Evolutionary conservation across 768 basidiomycete species (phyloP).

Genomic region (Baorangia bicolor): DNA sequence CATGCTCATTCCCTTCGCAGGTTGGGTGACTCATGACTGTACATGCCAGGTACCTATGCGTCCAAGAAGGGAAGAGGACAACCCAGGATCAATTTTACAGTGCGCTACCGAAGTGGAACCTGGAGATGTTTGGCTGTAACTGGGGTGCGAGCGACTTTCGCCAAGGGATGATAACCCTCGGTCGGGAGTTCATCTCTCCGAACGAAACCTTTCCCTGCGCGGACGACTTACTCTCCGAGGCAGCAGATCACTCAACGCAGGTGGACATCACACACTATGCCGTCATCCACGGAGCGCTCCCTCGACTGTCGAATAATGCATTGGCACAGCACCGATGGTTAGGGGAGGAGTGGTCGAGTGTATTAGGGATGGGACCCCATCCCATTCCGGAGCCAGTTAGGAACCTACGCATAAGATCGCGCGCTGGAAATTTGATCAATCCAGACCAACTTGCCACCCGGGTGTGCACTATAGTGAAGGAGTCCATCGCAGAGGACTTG

Average conservation of each 20-base stretch:
- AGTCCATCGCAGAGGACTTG: too few relatives aligned
- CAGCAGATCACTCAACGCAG: background rate
- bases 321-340: background rate
- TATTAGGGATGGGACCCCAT: conserved; percentile 2
- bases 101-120: too few relatives aligned
- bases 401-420: background rate
- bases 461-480: too few relatives aligned
- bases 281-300: background rate
- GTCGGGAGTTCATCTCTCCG: background rate
- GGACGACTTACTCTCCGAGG: background rate
- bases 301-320: background rate
- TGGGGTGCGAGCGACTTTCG: conserved; percentile 5
- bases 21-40: too few relatives aligned
- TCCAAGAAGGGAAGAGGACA: background rate
- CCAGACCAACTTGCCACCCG: background rate
- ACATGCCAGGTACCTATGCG: conserved; percentile 10
- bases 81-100: background rate
- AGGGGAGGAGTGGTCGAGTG: background rate
- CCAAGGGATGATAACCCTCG: conserved; percentile 3
- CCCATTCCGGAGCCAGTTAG: background rate
- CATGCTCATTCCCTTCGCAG: too few relatives aligned
- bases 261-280: conserved; percentile 2
- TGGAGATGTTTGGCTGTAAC: background rate
- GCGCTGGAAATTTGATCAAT: too few relatives aligned
- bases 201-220: background rate